These are phyloP conservation scores for Backusella circina DNA, from an alignment of 192 early-diverging fungal species.

Conservation along the genomic window DNA sequence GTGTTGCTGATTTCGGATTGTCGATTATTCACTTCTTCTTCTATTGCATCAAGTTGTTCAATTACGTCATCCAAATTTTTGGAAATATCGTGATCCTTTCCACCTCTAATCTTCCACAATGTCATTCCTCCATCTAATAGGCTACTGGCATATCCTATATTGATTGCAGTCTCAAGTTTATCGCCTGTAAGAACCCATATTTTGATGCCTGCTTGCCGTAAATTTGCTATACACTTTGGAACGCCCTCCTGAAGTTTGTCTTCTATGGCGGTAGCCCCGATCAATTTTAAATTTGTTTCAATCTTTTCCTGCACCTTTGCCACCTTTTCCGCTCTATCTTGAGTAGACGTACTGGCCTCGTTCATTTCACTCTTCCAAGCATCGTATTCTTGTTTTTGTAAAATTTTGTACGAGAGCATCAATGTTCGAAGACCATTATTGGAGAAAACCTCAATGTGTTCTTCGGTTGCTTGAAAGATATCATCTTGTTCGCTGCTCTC, in stretches of 20 bases:
- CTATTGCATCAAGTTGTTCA: conserved; percentile 33
- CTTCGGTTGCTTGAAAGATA: conserved; percentile 53
- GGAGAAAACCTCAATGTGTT: conserved; percentile 73
- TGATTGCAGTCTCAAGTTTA: conserved; percentile 98
- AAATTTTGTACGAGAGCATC: conserved; percentile 74
- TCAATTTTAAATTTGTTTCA: conserved; percentile 76
- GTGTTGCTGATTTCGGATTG: not conserved
- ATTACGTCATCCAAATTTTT: conserved; percentile 35
- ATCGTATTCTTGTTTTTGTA: conserved; percentile 72
- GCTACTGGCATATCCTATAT: conserved; percentile 89
- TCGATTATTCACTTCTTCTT: not conserved
- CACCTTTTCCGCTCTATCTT: conserved; percentile 70
- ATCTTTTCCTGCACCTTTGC: conserved; percentile 73
- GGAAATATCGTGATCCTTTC: not conserved
- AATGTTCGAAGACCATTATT: conserved; percentile 90
- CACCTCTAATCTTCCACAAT: conserved; percentile 53
- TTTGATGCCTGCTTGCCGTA: conserved; percentile 86
- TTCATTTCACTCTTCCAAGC: conserved; percentile 73
- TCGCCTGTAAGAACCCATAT: conserved; percentile 99
- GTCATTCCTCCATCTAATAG: conserved; percentile 67
- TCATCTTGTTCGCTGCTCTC: conserved; percentile 36
- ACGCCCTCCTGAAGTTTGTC: conserved; percentile 96
- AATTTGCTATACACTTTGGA: conserved; percentile 81
- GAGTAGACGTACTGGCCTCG: conserved; percentile 64
- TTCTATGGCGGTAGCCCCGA: conserved; percentile 96